Conservation (phyloP, 78 protist species). For the Planoprotostelium fungivorum region DNA sequence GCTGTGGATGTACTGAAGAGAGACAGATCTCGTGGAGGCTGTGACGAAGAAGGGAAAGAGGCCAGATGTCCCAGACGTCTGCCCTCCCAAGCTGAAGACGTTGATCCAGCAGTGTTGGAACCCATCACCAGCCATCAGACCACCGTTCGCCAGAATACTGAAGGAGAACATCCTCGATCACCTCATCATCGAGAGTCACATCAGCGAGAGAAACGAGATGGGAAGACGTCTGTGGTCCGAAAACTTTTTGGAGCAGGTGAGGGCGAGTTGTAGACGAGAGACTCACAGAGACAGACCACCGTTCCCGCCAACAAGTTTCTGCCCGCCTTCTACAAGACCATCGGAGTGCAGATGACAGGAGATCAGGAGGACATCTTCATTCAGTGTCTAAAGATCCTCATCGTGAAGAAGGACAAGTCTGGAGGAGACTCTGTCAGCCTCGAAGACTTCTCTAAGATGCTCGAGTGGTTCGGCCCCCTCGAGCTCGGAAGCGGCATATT, state of each 20-base stretch:
- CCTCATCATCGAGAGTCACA: constrained; percentile 37
- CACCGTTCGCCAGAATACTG: constrained; percentile 33
- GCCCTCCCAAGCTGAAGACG: constrained; percentile 45
- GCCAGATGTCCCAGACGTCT: constrained; percentile 33
- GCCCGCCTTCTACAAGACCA: constrained; percentile 11
- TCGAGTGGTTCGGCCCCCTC: constrained; percentile 62
- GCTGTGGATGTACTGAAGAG: neutral
- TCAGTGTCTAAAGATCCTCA: constrained; percentile 30
- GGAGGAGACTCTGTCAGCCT: constrained; percentile 31
- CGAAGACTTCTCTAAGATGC: constrained; percentile 50
- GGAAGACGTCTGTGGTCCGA: constrained; percentile 50
- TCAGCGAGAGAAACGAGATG: constrained; percentile 17
- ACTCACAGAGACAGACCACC: neutral
- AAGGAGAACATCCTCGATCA: constrained; percentile 30
- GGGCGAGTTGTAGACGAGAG: too few relatives aligned
- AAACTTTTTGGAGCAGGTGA: constrained; percentile 31
- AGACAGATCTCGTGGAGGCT: constrained; percentile 46
- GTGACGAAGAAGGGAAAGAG: constrained; percentile 36
- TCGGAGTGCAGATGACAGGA: constrained; percentile 32
- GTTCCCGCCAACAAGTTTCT: constrained; percentile 38
- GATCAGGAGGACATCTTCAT: constrained; percentile 7
- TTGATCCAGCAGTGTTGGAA: constrained; percentile 56
- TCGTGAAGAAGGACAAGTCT: constrained; percentile 24
- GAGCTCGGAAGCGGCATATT: constrained; percentile 36
- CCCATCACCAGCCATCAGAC: constrained; percentile 40